Evolutionary conservation across 148 eudicot genomes (phyloP).

Genomic region (Vaccinium corymbosum): DNA sequence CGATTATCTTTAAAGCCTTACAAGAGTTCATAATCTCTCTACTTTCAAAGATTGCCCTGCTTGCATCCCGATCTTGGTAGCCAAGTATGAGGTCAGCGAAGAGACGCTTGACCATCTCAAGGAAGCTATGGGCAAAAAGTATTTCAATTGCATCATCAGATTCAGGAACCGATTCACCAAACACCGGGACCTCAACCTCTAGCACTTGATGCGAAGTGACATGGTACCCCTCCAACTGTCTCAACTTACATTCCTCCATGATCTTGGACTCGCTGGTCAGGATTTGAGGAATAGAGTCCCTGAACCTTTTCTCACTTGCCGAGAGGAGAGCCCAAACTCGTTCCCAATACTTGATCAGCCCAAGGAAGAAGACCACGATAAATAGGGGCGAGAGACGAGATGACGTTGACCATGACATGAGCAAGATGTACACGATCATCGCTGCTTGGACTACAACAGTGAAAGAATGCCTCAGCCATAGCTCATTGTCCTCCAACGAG

Average conservation of each 20-base stretch:
- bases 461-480: constrained; percentile 23
- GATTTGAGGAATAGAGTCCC: constrained; percentile 4
- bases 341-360: neutral
- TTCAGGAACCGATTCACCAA: neutral
- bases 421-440: neutral
- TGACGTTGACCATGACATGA: neutral
- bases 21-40: too few relatives aligned
- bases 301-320: constrained; percentile 13
- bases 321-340: constrained; percentile 17
- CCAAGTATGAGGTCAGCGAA: neutral
- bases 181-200: neutral
- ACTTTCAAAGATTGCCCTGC: neutral
- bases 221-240: constrained; percentile 14
- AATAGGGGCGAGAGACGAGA: neutral
- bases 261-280: neutral
- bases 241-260: neutral
- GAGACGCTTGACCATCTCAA: neutral
- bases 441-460: neutral
- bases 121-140: neutral
- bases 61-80: neutral
- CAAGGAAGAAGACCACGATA: constrained; percentile 11
- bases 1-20: too few relatives aligned
- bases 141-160: neutral
- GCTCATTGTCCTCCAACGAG: constrained; percentile 26
- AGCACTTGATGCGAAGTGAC: neutral